Evolutionary conservation across 495 filamentous ascomycete species (phyloP).

Genomic region (Aspergillus bridgeri): DNA sequence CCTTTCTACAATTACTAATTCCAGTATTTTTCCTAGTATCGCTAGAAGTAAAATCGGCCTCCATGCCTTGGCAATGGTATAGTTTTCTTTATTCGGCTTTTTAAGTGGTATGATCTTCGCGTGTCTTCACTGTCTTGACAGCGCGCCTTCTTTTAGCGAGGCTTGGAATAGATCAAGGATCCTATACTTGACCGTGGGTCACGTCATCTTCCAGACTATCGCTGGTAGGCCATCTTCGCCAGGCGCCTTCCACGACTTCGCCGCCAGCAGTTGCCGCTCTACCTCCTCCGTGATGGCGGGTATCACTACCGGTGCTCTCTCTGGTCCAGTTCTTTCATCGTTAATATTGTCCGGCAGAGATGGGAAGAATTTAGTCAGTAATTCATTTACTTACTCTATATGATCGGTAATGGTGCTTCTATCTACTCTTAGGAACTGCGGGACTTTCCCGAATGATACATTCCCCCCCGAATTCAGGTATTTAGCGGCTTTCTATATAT

Average conservation of each 20-base stretch:
- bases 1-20: constrained; percentile 26
- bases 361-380: constrained; percentile 28
- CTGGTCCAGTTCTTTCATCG: constrained; percentile 14
- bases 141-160: constrained; percentile 12
- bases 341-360: constrained; percentile 19
- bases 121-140: too few relatives aligned
- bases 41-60: constrained; percentile 23
- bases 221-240: constrained; percentile 3
- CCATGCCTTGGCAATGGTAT: constrained; percentile 15
- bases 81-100: constrained; percentile 25
- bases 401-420: constrained; percentile 7
- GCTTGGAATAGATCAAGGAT: constrained; percentile 15
- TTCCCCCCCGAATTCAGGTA: constrained; percentile 20
- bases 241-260: constrained; percentile 4
- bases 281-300: not conserved
- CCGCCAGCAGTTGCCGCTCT: not conserved
- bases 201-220: constrained; percentile 26
- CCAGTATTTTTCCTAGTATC: constrained; percentile 26
- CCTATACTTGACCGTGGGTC: constrained; percentile 27
- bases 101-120: constrained; percentile 25
- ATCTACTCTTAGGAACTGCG: constrained; percentile 6
- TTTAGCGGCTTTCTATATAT: constrained; percentile 23
- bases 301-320: not conserved
- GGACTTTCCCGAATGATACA: constrained; percentile 7
- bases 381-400: constrained; percentile 20